Percentiles rank a stretch among this genome's conserved stretches.
Evolutionary conservation across 2,329 filamentous ascomycete genomes (phyloP).

Genomic region (Stagonosporopsis vannaccii): DNA sequence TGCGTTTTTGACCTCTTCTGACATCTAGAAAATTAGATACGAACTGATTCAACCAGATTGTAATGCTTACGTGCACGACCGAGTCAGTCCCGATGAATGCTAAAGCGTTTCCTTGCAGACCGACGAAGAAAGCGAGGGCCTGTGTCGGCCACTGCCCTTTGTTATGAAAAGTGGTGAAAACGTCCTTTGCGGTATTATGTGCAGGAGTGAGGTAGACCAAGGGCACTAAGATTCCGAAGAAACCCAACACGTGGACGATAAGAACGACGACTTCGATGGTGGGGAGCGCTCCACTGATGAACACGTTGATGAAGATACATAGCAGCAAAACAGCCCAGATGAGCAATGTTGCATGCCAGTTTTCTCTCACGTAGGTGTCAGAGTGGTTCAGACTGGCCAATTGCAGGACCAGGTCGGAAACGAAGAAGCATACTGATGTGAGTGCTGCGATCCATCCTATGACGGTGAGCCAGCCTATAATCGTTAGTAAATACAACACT

Average conservation of each 20-base stretch:
- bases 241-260: slow-evolving; percentile 60
- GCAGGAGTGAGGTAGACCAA: slow-evolving; percentile 48
- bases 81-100: slow-evolving; percentile 50
- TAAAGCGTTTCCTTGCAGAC: slow-evolving; percentile 50
- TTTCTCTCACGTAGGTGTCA: slow-evolving; percentile 44
- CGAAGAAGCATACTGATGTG: slow-evolving; percentile 48
- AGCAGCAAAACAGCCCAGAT: slow-evolving; percentile 55
- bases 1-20: slow-evolving; percentile 50
- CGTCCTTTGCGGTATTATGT: slow-evolving; percentile 46
- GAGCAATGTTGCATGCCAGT: slow-evolving; percentile 61
- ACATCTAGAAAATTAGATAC: slow-evolving; percentile 38
- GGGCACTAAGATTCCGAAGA: slow-evolving; percentile 60
- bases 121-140: slow-evolving; percentile 56
- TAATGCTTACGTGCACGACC: slow-evolving; percentile 45
- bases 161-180: slow-evolving; percentile 60
- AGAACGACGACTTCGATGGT: slow-evolving; percentile 59
- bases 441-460: slow-evolving; percentile 53
- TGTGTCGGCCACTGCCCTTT: slow-evolving; percentile 54
- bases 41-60: not conserved
- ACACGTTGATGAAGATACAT: slow-evolving; percentile 56
- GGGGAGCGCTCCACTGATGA: slow-evolving; percentile 56
- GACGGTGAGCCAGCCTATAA: slow-evolving; percentile 54
- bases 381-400: slow-evolving; percentile 51
- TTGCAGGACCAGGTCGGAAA: slow-evolving; percentile 43
- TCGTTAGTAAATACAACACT: slow-evolving; percentile 15